Conservation (phyloP, 208 protist species). For the Leishmania aethiopica region DNA sequence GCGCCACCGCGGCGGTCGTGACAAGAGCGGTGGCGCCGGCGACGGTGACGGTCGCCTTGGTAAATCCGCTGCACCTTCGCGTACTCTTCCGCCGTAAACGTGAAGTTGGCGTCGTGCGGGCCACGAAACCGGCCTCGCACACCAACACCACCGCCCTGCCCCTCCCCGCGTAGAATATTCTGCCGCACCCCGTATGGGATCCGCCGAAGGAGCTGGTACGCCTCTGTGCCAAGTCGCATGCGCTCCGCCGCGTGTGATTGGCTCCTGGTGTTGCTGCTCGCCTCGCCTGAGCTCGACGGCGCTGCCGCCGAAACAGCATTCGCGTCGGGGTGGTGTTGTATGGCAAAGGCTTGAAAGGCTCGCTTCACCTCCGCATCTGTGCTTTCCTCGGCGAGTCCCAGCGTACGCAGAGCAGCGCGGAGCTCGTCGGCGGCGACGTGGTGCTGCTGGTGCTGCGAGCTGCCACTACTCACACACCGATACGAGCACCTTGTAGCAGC, state of each 20-base stretch:
- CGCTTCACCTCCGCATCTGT: slow-evolving; percentile 67
- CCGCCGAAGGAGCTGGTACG: slow-evolving; percentile 61
- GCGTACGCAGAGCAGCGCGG: slow-evolving; percentile 36
- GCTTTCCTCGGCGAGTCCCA: slow-evolving; percentile 42
- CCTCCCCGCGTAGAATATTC: slow-evolving; percentile 32
- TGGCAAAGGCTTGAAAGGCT: slow-evolving; percentile 56
- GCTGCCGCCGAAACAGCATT: neutral
- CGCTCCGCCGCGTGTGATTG: slow-evolving; percentile 1
- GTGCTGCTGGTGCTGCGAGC: slow-evolving; percentile 4
- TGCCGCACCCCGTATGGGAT: slow-evolving; percentile 39
- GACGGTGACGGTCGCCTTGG: slow-evolving; percentile 20
- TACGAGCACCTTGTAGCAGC: neutral
- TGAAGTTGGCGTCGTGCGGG: slow-evolving; percentile 11
- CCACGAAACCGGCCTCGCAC: neutral
- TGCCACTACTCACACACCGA: slow-evolving; percentile 5
- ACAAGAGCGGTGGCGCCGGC: slow-evolving; percentile 9
- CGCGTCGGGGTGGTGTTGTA: slow-evolving; percentile 63
- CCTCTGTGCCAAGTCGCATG: slow-evolving; percentile 47
- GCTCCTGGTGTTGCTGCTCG: slow-evolving; percentile 2
- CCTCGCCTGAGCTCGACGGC: neutral
- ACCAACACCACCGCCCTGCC: neutral
- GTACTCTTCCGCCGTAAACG: slow-evolving; percentile 43
- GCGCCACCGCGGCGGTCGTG: too few relatives aligned
- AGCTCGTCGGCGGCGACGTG: slow-evolving; percentile 39
- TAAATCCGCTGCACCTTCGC: slow-evolving; percentile 53